These are phyloP conservation scores for Acanthamoeba triangularis DNA, from an alignment of 208 protist genomes.

Conservation along the genomic window DNA sequence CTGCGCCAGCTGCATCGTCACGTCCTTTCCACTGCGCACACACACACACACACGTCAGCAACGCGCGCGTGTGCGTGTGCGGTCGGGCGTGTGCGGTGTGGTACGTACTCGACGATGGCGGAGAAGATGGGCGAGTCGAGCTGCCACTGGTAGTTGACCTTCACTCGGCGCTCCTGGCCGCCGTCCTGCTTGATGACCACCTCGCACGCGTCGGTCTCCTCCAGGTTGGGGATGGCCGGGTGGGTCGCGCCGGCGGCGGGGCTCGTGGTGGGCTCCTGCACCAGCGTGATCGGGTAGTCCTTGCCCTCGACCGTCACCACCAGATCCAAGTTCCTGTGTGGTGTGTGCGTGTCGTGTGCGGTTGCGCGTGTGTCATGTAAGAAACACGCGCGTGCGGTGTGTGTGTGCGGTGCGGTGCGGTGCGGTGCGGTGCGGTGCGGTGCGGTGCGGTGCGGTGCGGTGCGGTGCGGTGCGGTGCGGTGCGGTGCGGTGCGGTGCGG, in stretches of 20 bases:
- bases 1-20: slow-evolving; percentile 49
- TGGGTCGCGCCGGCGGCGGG: not conserved
- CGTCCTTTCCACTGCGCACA: slow-evolving; percentile 4
- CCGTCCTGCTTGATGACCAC: not conserved
- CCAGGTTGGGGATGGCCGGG: not conserved
- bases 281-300: slow-evolving; percentile 21
- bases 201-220: slow-evolving; percentile 10
- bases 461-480: too few relatives aligned
- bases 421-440: not conserved
- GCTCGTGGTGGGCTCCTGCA: not conserved
- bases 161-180: not conserved
- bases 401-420: not conserved
- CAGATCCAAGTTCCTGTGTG: slow-evolving; percentile 3
- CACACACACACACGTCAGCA: not conserved
- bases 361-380: not conserved
- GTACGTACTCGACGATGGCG: slow-evolving; percentile 63
- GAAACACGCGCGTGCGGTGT: slow-evolving; percentile 68
- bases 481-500: too few relatives aligned
- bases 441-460: too few relatives aligned
- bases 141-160: slow-evolving; percentile 33
- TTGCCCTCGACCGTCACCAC: slow-evolving; percentile 71
- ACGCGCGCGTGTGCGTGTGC: not conserved
- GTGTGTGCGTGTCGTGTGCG: not conserved
- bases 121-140: slow-evolving; percentile 36
- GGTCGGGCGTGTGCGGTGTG: slow-evolving; percentile 28